Evolutionary conservation across 2,329 filamentous ascomycete species (phyloP).

Genomic region (Grosmannia serpens): DNA sequence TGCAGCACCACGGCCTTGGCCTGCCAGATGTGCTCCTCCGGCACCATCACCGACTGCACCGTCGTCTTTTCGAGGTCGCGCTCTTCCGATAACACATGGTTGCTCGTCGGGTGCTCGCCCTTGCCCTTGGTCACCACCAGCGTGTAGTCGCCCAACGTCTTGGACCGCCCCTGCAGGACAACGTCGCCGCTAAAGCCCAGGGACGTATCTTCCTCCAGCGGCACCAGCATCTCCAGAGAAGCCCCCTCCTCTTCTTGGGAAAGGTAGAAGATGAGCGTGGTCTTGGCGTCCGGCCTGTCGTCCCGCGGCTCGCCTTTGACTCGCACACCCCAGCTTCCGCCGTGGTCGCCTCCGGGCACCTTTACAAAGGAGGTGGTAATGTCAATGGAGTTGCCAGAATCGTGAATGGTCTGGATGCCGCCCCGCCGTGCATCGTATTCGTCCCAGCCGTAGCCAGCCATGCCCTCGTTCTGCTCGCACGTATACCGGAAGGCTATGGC

Average conservation of each 20-base stretch:
- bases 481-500: conserved; percentile 72
- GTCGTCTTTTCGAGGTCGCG: conserved; percentile 68
- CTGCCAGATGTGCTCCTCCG: conserved; percentile 69
- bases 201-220: conserved; percentile 15
- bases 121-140: conserved; percentile 64
- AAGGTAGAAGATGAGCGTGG: conserved; percentile 71
- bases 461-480: conserved; percentile 88
- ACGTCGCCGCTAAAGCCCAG: conserved; percentile 49
- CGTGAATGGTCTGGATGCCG: conserved; percentile 82
- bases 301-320: conserved; percentile 71
- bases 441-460: conserved; percentile 96
- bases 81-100: conserved; percentile 53
- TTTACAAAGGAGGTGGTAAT: conserved; percentile 92
- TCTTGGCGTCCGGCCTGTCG: conserved; percentile 60
- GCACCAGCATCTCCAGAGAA: conserved; percentile 42
- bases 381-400: conserved; percentile 78
- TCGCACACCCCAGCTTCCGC: conserved; percentile 84
- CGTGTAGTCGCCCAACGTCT: conserved; percentile 67
- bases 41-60: conserved; percentile 58
- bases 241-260: conserved; percentile 62
- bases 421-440: conserved; percentile 86
- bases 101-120: conserved; percentile 47
- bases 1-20: conserved; percentile 51
- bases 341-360: conserved; percentile 71
- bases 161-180: conserved; percentile 56